Base-by-base conservation (phyloP, 805 yeast genomes). In the Tetrapisispora fleetii region DNA sequence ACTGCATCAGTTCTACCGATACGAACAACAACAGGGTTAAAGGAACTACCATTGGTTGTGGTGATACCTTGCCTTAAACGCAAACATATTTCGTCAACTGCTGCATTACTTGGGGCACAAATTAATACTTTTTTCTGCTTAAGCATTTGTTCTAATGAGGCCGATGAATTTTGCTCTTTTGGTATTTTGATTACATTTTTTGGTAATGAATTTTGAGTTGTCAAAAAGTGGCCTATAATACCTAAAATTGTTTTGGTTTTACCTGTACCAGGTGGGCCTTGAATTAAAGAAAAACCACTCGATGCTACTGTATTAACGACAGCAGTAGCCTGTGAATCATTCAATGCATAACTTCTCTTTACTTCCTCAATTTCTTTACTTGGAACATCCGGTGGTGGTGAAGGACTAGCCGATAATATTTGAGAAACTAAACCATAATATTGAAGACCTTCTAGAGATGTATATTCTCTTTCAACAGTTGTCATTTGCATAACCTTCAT, bases 181-280 rank as follows among this genome's bases (percentile, higher is more conserved):
- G 76, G 69, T 5, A 64, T 57, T 2, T 66, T 59, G 11, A 69
- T 68, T 1, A 60, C 59, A 43, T 62, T 62, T 0, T 56, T 35
- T 9, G 67, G 52, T 7, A 58, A 49, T 1, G 53, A 50, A 28
- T 58, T 65, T 32, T 51, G 53, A 5, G 62, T 63, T 1, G 86
- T 75, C 40, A 85, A 64, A 51, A 81, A 79, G 48, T 88, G 79
- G 0, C 97, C 96, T 32, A 91, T 78, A 45, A 91, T 82, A 22
- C 97, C 97, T 41, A 93, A 64, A 67, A 95, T 93, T 0, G 99
- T 93, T 63, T 91, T 95, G 1, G 99, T 95, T 64, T 93, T 93
- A 71, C 99, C 99, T 0, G 98, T 91, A 66, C 99, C 99, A 0
- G 99, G 99, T 0, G 99, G 99, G 50, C 97, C 99, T 68, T 93